Conservation (phyloP, 352 stramenopile species). For the Phytopythium cucurbitacearum region DNA sequence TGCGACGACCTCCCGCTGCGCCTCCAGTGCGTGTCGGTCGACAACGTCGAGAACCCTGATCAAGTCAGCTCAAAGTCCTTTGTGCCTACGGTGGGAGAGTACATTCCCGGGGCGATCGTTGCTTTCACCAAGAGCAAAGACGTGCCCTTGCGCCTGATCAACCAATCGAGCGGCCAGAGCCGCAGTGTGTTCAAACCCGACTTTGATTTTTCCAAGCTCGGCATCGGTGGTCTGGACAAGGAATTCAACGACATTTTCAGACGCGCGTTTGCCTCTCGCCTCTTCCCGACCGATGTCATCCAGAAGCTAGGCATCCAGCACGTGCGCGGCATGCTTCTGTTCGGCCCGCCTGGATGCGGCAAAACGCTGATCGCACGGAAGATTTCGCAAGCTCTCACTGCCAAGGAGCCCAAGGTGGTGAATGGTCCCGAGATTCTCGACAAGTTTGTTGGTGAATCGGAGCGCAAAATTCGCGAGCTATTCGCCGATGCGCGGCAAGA, state of each 20-base stretch:
- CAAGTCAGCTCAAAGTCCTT: slow-evolving; percentile 23
- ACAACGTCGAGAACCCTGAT: slow-evolving; percentile 46
- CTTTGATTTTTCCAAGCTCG: slow-evolving; percentile 98
- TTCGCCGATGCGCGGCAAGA: slow-evolving; percentile 94
- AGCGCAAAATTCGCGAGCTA: slow-evolving; percentile 98
- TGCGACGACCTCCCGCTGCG: slow-evolving; percentile 63
- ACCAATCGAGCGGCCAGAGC: slow-evolving; percentile 72
- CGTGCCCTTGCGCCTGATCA: slow-evolving; percentile 67
- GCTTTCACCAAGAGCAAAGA: slow-evolving; percentile 80
- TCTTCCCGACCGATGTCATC: slow-evolving; percentile 96
- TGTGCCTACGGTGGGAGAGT: slow-evolving; percentile 37
- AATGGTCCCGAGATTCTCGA: slow-evolving; percentile 99
- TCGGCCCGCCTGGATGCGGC: slow-evolving; percentile 84
- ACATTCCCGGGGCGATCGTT: slow-evolving; percentile 63
- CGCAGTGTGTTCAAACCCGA: slow-evolving; percentile 92
- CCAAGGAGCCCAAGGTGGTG: slow-evolving; percentile 95
- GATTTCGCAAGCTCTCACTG: slow-evolving; percentile 96
- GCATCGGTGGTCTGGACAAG: slow-evolving; percentile 97
- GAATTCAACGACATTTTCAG: slow-evolving; percentile 99
- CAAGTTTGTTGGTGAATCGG: slow-evolving; percentile 98
- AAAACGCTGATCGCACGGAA: slow-evolving; percentile 99
- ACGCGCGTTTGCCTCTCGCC: slow-evolving; percentile 96
- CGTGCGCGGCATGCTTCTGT: slow-evolving; percentile 92
- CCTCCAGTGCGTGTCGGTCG: slow-evolving; percentile 49
- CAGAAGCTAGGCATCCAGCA: slow-evolving; percentile 98